Percentiles rank a stretch among this genome's conserved stretches.
Evolutionary conservation across 371 early-diverging fungal species (phyloP).

Genomic region (Basidiobolus meristosporus): DNA sequence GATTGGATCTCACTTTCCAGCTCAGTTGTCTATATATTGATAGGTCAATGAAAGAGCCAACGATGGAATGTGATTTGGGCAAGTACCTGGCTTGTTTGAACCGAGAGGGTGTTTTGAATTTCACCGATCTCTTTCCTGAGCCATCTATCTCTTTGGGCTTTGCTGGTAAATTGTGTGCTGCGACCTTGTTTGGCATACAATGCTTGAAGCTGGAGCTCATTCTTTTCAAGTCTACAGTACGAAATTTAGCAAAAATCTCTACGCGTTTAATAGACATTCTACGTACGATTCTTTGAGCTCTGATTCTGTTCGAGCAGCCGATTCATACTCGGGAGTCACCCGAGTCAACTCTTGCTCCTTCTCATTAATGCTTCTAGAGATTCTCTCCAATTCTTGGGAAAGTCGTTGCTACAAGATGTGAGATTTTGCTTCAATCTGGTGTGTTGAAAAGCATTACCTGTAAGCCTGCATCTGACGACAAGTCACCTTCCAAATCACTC

Average conservation of each 20-base stretch:
- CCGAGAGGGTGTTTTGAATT: constrained; percentile 20
- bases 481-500: constrained; percentile 26
- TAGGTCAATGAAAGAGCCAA: not conserved
- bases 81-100: constrained; percentile 23
- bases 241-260: not conserved
- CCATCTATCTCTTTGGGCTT: constrained; percentile 56
- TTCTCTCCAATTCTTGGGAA: not conserved
- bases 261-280: not conserved
- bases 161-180: constrained; percentile 42
- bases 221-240: constrained; percentile 7
- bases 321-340: constrained; percentile 25
- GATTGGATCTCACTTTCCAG: constrained; percentile 3
- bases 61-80: not conserved
- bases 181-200: constrained; percentile 76
- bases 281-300: constrained; percentile 21
- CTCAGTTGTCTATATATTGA: no score
- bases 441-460: not conserved
- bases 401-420: not conserved
- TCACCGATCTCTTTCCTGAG: constrained; percentile 41
- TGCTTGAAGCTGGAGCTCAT: constrained; percentile 24
- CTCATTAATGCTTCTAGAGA: constrained; percentile 20
- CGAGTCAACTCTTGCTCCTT: constrained; percentile 28
- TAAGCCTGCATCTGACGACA: constrained; percentile 17
- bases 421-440: not conserved
- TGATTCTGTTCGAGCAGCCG: constrained; percentile 17